Conservation (phyloP, 352 stramenopile species). For the Globisporangium nunn region DNA sequence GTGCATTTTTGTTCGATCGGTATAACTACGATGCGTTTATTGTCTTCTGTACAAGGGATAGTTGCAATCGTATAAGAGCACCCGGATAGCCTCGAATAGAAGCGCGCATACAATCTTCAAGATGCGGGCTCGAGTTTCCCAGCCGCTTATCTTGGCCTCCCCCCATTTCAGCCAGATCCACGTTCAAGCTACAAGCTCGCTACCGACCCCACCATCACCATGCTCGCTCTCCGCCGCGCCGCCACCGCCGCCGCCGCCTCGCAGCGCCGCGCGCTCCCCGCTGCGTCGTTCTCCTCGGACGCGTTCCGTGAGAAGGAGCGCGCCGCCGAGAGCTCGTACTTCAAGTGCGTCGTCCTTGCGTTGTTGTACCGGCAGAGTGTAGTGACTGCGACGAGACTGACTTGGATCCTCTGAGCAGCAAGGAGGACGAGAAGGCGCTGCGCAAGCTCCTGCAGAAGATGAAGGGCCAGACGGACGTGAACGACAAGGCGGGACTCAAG, state of each 20-base stretch:
- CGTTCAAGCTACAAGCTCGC: too few species aligned
- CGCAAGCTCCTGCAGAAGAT: slow-evolving; percentile 86
- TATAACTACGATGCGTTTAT: too few species aligned
- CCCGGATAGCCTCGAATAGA: too few species aligned
- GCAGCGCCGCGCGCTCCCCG: slow-evolving; percentile 41
- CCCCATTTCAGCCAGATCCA: too few species aligned
- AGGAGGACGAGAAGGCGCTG: slow-evolving; percentile 81
- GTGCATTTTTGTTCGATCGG: too few species aligned
- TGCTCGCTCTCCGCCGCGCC: slow-evolving; percentile 65
- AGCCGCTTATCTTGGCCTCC: too few species aligned
- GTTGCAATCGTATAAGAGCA: too few species aligned
- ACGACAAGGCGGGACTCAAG: slow-evolving; percentile 55
- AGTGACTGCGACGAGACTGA: background rate
- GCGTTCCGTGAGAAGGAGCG: slow-evolving; percentile 63
- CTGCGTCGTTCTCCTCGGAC: slow-evolving; percentile 40
- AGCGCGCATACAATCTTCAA: too few species aligned
- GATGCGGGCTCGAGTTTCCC: too few species aligned
- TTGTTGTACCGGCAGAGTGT: background rate
- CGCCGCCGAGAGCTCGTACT: slow-evolving; percentile 66
- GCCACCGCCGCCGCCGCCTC: slow-evolving; percentile 23
- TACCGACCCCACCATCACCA: slow-evolving; percentile 13
- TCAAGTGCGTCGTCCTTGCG: slow-evolving; percentile 56
- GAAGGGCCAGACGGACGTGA: slow-evolving; percentile 70
- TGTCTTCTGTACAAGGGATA: too few species aligned
- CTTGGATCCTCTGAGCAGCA: slow-evolving; percentile 27